These are phyloP conservation scores for Zygoascus biomembranicola DNA, from an alignment of 805 yeast genomes.

Conservation along the genomic window DNA sequence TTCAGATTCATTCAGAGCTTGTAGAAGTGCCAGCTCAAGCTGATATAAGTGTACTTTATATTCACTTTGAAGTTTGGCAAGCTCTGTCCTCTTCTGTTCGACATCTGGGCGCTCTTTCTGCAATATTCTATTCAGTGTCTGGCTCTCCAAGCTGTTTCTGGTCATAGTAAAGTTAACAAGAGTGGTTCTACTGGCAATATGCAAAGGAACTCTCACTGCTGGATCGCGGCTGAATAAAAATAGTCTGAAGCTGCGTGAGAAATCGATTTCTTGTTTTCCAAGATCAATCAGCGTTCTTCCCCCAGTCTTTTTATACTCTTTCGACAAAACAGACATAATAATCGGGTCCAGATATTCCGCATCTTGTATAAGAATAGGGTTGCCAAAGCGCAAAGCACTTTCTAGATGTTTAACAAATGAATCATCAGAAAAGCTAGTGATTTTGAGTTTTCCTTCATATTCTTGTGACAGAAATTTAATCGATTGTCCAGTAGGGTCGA, in stretches of 20 bases:
- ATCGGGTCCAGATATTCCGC: conserved; percentile 78
- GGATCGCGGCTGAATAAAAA: conserved; percentile 56
- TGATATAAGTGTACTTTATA: conserved; percentile 45
- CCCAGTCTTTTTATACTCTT: conserved; percentile 57
- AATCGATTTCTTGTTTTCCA: conserved; percentile 59
- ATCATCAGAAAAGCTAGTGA: conserved; percentile 66
- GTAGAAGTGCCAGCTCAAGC: conserved; percentile 53
- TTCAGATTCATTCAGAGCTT: conserved; percentile 45
- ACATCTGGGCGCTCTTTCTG: conserved; percentile 55
- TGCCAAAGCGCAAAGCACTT: conserved; percentile 79
- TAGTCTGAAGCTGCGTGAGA: conserved; percentile 54
- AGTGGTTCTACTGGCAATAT: conserved; percentile 53
- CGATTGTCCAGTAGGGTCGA: conserved; percentile 61
- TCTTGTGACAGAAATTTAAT: conserved; percentile 32
- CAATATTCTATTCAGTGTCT: conserved; percentile 51
- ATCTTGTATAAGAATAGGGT: conserved; percentile 60
- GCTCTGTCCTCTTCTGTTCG: conserved; percentile 46
- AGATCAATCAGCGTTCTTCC: conserved; percentile 57
- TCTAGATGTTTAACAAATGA: conserved; percentile 63
- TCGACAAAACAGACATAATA: conserved; percentile 50
- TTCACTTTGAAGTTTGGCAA: conserved; percentile 49
- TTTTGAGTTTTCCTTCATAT: conserved; percentile 29
- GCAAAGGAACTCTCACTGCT: conserved; percentile 38
- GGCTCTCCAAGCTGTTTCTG: conserved; percentile 52
- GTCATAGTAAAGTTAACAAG: conserved; percentile 70